Conservation (phyloP, 163 green algal species). For the Smithsoniella earleae region DNA sequence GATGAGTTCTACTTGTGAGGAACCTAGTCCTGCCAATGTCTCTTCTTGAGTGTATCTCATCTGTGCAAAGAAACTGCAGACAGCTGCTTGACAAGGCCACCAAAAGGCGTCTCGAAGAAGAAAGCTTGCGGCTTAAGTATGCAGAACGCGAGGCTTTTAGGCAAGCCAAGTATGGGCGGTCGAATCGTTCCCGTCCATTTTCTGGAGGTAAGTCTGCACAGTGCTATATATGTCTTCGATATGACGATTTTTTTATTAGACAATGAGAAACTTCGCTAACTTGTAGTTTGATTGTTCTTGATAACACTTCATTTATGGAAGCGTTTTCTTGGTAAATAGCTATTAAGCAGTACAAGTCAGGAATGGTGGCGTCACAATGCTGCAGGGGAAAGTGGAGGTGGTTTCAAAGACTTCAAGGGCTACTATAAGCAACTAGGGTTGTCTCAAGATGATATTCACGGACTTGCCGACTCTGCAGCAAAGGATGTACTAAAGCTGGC, state of each 20-base stretch:
- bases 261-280: no score
- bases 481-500: constrained; percentile 17
- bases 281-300: no score
- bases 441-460: not conserved
- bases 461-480: not conserved
- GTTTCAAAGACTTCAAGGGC: not conserved
- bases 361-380: no score
- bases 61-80: no score
- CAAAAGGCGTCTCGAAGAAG: not conserved
- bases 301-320: no score
- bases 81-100: not conserved
- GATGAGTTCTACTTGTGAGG: no score
- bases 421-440: constrained; percentile 26
- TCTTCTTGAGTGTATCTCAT: no score
- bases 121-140: not conserved
- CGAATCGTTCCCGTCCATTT: not conserved
- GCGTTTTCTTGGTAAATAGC: no score
- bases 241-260: no score
- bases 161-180: constrained; percentile 1
- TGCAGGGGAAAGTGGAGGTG: constrained; percentile 12
- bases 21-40: no score
- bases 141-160: not conserved
- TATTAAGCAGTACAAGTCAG: no score
- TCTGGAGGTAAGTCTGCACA: not conserved
- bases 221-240: no score